These are phyloP conservation scores for Cucurbita argyrosperma DNA, from an alignment of 306 rosid genomes.

Conservation along the genomic window DNA sequence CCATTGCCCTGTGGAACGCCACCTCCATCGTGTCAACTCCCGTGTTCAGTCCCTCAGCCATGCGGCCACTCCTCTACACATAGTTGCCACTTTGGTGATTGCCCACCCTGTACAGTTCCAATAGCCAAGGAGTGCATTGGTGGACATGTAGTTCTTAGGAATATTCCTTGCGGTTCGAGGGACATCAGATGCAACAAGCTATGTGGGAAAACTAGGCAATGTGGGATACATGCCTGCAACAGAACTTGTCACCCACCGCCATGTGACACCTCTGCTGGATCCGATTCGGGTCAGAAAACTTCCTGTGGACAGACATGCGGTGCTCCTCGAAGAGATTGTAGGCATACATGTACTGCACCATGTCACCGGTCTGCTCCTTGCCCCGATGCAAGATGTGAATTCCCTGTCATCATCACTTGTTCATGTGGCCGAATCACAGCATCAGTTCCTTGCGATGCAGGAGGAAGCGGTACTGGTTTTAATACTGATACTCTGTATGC, in stretches of 20 bases:
- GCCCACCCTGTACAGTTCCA: slow-evolving; percentile 89
- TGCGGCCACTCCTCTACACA: slow-evolving; percentile 84
- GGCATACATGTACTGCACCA: slow-evolving; percentile 65
- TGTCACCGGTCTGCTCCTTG: slow-evolving; percentile 74
- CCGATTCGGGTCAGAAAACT: slow-evolving; percentile 35
- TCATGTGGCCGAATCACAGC: slow-evolving; percentile 67
- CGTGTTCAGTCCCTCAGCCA: slow-evolving; percentile 71
- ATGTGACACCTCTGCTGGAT: slow-evolving; percentile 35
- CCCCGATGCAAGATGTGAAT: slow-evolving; percentile 62
- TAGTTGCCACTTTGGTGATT: slow-evolving; percentile 93
- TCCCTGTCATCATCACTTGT: slow-evolving; percentile 54
- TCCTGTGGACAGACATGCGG: slow-evolving; percentile 92
- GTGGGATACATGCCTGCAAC: slow-evolving; percentile 85
- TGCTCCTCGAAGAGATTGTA: slow-evolving; percentile 81
- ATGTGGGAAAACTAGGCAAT: slow-evolving; percentile 85
- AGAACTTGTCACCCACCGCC: slow-evolving; percentile 69
- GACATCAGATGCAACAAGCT: slow-evolving; percentile 82
- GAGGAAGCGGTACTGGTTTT: slow-evolving; percentile 38
- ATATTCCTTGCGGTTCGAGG: slow-evolving; percentile 88
- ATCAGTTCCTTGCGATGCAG: slow-evolving; percentile 74
- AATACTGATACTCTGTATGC: slow-evolving; percentile 47
- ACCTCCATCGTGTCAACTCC: slow-evolving; percentile 73
- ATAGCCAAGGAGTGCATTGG: slow-evolving; percentile 89
- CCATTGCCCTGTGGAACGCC: slow-evolving; percentile 84
- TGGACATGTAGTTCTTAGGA: slow-evolving; percentile 82